Conservation (phyloP, 1,284 basidiomycete genomes). For the Papiliotrema fonsecae region DNA sequence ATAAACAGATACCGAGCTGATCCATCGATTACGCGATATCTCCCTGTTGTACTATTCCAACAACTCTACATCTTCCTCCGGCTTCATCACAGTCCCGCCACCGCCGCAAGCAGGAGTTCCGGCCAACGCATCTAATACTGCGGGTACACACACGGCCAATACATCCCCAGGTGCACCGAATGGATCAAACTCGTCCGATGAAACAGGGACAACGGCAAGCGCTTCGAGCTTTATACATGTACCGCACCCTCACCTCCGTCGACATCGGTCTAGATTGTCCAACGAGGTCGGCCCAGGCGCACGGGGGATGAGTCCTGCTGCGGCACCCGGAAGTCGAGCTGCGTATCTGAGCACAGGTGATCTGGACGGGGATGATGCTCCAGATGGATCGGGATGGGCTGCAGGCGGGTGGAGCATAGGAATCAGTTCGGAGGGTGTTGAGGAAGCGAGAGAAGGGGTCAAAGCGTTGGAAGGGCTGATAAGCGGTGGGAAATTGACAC, state of each 20-base stretch:
- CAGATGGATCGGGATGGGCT: constrained; percentile 23
- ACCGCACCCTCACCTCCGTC: constrained; percentile 28
- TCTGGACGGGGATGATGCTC: constrained; percentile 37
- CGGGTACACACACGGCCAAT: no score
- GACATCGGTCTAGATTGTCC: constrained; percentile 7
- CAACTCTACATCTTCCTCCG: constrained; percentile 22
- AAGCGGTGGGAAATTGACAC: constrained; percentile 13
- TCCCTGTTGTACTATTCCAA: constrained; percentile 38
- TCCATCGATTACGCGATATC: constrained; percentile 41
- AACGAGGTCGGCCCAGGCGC: constrained; percentile 5
- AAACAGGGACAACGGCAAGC: constrained; percentile 19
- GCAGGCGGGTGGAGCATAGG: constrained; percentile 29
- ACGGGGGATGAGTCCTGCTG: constrained; percentile 1
- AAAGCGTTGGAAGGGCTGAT: constrained; percentile 16
- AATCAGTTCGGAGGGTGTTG: constrained; percentile 18
- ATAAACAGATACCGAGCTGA: constrained; percentile 27
- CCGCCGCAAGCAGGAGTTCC: not conserved
- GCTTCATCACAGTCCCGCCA: constrained; percentile 22
- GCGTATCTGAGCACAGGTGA: constrained; percentile 26
- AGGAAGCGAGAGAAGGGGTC: constrained; percentile 19
- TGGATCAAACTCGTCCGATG: constrained; percentile 22
- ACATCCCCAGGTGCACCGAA: constrained; percentile 3
- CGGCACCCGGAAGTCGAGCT: constrained; percentile 15
- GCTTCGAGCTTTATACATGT: constrained; percentile 39
- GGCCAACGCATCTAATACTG: no score